Evolutionary conservation across 306 rosid genomes (phyloP).

Genomic region (Cicer pinnatifidum): DNA sequence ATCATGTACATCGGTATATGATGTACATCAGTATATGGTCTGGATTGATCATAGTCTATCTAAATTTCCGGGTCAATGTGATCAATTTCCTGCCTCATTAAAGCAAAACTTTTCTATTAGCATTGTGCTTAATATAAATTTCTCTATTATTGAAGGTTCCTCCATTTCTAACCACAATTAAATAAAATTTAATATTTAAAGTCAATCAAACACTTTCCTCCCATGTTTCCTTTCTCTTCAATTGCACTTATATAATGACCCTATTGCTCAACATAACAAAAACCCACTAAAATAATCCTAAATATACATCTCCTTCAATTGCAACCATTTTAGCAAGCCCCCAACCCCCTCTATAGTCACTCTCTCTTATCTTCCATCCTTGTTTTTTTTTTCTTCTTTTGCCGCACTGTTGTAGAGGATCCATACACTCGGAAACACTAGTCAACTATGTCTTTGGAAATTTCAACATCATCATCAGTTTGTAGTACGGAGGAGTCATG

Average conservation of each 20-base stretch:
- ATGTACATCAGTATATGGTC: slow-evolving; percentile 3
- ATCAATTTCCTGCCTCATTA: neutral
- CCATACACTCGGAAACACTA: neutral
- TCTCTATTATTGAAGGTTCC: neutral
- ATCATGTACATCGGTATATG: neutral
- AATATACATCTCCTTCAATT: neutral
- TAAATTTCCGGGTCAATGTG: slow-evolving; percentile 21
- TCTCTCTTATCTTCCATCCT: too few relatives aligned
- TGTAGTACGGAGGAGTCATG: neutral
- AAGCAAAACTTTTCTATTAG: neutral
- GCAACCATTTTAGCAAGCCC: neutral
- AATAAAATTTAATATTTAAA: neutral
- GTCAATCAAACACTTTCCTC: slow-evolving; percentile 4
- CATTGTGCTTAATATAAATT: neutral
- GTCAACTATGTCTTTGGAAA: neutral
- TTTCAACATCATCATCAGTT: neutral
- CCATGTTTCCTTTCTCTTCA: neutral
- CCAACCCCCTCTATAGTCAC: neutral
- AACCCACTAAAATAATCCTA: neutral
- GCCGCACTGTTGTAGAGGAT: neutral
- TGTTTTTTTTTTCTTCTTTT: too few relatives aligned
- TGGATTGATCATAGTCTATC: slow-evolving; percentile 1
- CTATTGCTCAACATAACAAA: neutral
- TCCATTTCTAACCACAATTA: slow-evolving; percentile 26
- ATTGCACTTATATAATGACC: neutral